These are phyloP conservation scores for Asterella californica DNA, from an alignment of 225 moss, liverwort and hornwort species.

Conservation along the genomic window DNA sequence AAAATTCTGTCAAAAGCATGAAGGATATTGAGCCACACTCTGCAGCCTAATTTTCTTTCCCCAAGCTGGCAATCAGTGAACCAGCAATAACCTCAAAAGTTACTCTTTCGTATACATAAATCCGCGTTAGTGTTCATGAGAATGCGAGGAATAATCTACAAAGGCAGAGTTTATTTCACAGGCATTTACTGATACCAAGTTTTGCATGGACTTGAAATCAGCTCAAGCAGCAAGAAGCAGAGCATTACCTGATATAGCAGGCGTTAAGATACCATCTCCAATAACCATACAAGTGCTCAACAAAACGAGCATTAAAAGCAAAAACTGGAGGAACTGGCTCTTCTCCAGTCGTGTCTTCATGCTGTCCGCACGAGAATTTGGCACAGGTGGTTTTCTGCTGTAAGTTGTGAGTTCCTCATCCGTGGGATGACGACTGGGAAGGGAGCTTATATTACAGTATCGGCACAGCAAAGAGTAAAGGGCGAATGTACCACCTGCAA, in stretches of 20 bases:
- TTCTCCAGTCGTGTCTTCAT: conserved; percentile 64
- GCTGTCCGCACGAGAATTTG: conserved; percentile 40
- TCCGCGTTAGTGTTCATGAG: too few relatives aligned
- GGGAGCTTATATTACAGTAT: conserved; percentile 72
- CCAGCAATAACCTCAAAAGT: not conserved
- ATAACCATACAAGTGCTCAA: conserved; percentile 93
- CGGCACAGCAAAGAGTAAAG: conserved; percentile 84
- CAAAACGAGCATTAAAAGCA: conserved; percentile 64
- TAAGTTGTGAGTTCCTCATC: conserved; percentile 79
- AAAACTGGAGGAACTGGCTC: conserved; percentile 56
- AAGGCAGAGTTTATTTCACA: not conserved
- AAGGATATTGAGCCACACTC: not conserved
- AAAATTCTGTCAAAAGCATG: not conserved
- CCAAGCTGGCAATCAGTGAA: not conserved
- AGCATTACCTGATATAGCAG: conserved; percentile 84
- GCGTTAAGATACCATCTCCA: conserved; percentile 89
- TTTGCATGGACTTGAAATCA: not conserved
- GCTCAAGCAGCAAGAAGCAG: not conserved
- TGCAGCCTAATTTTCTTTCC: not conserved
- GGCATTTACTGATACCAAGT: not conserved
- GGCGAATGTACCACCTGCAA: conserved; percentile 93
- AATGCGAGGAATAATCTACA: not conserved
- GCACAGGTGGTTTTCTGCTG: conserved; percentile 35
- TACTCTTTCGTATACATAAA: not conserved
- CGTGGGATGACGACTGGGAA: conserved; percentile 79